Conservation (phyloP, 2,329 filamentous ascomycete genomes). For the Aureobasidium subglaciale region DNA sequence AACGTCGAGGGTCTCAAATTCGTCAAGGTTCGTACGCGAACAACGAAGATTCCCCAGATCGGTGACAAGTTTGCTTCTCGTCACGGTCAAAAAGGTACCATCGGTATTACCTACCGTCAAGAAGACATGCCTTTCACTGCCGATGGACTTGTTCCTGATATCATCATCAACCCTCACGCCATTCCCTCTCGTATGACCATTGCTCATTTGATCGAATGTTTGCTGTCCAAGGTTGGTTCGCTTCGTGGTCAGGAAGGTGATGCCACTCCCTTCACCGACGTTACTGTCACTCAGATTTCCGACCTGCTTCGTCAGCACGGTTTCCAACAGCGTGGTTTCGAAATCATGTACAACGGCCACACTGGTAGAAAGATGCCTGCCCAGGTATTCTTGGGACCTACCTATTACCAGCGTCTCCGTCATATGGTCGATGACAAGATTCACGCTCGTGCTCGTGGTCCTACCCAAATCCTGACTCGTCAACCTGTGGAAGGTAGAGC, state of each 20-base stretch:
- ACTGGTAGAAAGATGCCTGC: conserved; percentile 88
- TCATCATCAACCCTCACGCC: conserved; percentile 98
- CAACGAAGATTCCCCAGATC: conserved; percentile 96
- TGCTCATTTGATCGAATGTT: conserved; percentile 98
- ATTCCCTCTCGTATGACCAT: conserved; percentile 99
- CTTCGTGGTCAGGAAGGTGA: conserved; percentile 94
- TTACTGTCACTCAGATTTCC: conserved; percentile 91
- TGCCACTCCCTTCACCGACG: conserved; percentile 94
- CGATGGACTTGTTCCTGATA: conserved; percentile 84
- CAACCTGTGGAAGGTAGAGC: conserved; percentile 98
- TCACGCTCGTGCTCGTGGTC: conserved; percentile 93
- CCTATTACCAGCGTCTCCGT: conserved; percentile 95
- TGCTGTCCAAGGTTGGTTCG: conserved; percentile 91
- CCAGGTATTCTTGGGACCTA: conserved; percentile 94
- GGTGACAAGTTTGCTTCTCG: conserved; percentile 98
- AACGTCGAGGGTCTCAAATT: conserved; percentile 92
- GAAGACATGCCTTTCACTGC: conserved; percentile 98
- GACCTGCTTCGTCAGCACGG: conserved; percentile 78
- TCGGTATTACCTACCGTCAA: conserved; percentile 94
- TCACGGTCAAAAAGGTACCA: conserved; percentile 98
- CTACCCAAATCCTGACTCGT: conserved; percentile 92
- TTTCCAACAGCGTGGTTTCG: conserved; percentile 94
- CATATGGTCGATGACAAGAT: conserved; percentile 99
- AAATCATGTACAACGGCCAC: conserved; percentile 98
- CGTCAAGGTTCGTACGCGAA: conserved; percentile 94